These are phyloP conservation scores for Eurotiales sp. DNA, from an alignment of 2,329 filamentous ascomycete genomes.

Conservation along the genomic window DNA sequence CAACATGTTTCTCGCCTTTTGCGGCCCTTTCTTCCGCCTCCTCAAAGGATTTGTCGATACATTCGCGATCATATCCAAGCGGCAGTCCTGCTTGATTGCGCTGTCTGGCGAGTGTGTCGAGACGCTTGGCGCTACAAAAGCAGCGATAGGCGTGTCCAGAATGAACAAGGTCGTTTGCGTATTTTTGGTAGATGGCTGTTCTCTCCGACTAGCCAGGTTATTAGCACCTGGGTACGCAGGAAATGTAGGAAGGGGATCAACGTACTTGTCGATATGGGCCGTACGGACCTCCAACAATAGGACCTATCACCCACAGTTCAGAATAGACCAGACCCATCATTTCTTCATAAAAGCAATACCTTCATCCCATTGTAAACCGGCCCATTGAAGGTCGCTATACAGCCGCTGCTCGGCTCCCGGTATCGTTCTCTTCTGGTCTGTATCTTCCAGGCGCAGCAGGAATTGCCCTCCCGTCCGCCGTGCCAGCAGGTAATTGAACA, in stretches of 20 bases:
- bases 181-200: constrained; percentile 65
- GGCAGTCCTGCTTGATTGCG: constrained; percentile 57
- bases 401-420: constrained; percentile 73
- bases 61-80: constrained; percentile 68
- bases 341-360: constrained; percentile 44
- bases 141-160: constrained; percentile 81
- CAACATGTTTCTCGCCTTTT: constrained; percentile 66
- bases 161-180: constrained; percentile 66
- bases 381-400: constrained; percentile 79
- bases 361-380: constrained; percentile 90
- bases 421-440: constrained; percentile 85
- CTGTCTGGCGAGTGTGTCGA: constrained; percentile 63
- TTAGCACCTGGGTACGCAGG: neutral
- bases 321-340: neutral
- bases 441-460: constrained; percentile 87
- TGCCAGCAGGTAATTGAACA: constrained; percentile 95
- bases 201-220: constrained; percentile 65
- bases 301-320: constrained; percentile 51
- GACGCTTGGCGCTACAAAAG: constrained; percentile 74
- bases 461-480: constrained; percentile 86
- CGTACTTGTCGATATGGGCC: constrained; percentile 79
- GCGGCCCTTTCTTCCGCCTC: constrained; percentile 69
- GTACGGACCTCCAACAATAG: constrained; percentile 72
- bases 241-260: too few species aligned
- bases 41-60: constrained; percentile 60